phyloP scores from a whole-genome alignment of 768 basidiomycete species.

The Lepiota brunneoincarnata region DNA sequence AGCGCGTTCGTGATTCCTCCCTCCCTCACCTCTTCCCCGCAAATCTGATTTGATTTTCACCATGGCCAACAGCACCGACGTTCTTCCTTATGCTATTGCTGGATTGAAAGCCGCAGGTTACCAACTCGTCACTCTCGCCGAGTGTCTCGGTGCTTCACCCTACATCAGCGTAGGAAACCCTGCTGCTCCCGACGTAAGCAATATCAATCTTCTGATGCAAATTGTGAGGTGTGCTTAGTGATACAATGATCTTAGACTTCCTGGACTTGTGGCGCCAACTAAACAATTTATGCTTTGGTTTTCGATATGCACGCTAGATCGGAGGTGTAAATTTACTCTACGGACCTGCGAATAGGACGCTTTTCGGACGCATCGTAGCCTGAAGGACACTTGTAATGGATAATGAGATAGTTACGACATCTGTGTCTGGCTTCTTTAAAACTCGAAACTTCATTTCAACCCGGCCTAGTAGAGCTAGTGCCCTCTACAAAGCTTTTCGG shows the following conservation, averaged over 20 bases:
- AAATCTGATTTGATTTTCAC: too few relatives aligned
- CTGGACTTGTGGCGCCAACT: neutral
- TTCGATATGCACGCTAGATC: too few relatives aligned
- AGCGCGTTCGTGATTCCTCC: slow-evolving; percentile 6
- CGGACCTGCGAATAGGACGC: too few relatives aligned
- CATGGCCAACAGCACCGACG: slow-evolving; percentile 18
- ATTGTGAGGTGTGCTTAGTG: neutral
- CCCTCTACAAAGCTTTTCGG: too few relatives aligned
- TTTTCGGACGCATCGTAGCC: too few relatives aligned
- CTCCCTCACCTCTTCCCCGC: neutral
- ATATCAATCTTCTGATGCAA: neutral
- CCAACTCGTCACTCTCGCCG: slow-evolving; percentile 34
- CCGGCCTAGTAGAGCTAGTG: too few relatives aligned
- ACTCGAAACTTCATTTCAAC: too few relatives aligned
- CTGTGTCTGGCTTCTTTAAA: too few relatives aligned
- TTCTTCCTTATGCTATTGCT: slow-evolving; percentile 34
- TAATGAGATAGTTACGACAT: too few relatives aligned
- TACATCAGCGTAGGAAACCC: slow-evolving; percentile 30
- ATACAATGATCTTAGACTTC: neutral
- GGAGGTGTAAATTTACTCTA: too few relatives aligned
- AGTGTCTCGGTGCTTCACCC: slow-evolving; percentile 32
- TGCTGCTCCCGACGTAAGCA: slow-evolving; percentile 26
- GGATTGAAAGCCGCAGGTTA: slow-evolving; percentile 35
- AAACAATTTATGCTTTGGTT: too few relatives aligned
- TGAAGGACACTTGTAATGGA: too few relatives aligned